These are phyloP conservation scores for Actinomucor elegans DNA, from an alignment of 371 early-diverging fungal genomes.

Conservation along the genomic window DNA sequence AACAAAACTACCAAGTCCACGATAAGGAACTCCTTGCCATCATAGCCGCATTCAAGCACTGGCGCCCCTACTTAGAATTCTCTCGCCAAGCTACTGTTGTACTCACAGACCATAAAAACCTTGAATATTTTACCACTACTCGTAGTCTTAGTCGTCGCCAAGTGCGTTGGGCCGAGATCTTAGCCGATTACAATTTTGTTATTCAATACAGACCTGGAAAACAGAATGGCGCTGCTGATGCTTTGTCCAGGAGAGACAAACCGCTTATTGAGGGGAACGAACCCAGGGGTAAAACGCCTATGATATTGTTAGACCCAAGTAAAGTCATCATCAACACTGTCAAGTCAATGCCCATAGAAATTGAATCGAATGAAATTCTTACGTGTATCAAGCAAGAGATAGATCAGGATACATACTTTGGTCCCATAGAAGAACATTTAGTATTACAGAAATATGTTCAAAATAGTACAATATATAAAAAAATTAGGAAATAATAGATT, in stretches of 20 bases:
- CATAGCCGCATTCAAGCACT: constrained; percentile 34
- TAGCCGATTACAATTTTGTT: constrained; percentile 34
- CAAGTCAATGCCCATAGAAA: no score
- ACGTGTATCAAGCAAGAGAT: no score
- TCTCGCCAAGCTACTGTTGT: constrained; percentile 28
- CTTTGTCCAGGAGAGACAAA: constrained; percentile 42
- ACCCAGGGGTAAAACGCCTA: no score
- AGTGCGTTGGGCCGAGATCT: constrained; percentile 32
- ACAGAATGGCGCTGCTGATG: constrained; percentile 41
- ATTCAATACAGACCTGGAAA: constrained; percentile 42
- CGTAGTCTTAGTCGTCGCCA: constrained; percentile 32
- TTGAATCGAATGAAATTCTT: no score
- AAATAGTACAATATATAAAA: no score
- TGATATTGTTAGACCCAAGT: no score
- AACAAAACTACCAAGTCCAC: constrained; percentile 46
- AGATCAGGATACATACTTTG: no score
- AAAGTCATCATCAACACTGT: no score
- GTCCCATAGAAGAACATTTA: no score
- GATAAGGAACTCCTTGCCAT: constrained; percentile 53
- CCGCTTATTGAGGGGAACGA: no score
- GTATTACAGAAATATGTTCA: no score
- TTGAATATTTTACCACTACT: constrained; percentile 36
- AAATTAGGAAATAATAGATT: no score
- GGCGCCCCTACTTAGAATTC: constrained; percentile 46
- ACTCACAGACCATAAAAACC: constrained; percentile 50